A percentile compares a stretch with the other conserved stretches of the same genome.
phyloP scores from a whole-genome alignment of 1,139 yeast genomes.

The Saccharomyces hybrid region DNA sequence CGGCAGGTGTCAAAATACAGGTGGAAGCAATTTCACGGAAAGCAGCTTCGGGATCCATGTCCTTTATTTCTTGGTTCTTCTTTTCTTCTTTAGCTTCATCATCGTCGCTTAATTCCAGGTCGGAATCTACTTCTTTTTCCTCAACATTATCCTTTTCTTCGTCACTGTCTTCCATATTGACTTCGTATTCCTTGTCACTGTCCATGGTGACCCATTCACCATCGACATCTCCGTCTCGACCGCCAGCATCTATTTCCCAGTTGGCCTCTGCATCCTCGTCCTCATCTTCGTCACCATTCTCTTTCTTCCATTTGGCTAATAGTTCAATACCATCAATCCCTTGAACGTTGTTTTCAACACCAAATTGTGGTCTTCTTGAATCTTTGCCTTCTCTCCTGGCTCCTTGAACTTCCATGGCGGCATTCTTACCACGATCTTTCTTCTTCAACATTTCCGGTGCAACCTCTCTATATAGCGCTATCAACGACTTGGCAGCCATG shows the following conservation, averaged over 20 bases:
- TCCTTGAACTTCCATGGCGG: constrained; percentile 68
- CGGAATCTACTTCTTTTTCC: constrained; percentile 33
- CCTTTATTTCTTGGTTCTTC: constrained; percentile 15
- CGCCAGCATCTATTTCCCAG: constrained; percentile 46
- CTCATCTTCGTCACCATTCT: constrained; percentile 46
- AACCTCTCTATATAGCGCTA: constrained; percentile 78
- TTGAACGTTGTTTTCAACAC: constrained; percentile 54
- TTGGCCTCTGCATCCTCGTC: constrained; percentile 57
- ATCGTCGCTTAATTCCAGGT: constrained; percentile 35
- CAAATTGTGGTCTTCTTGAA: constrained; percentile 49
- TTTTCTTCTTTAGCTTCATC: constrained; percentile 20
- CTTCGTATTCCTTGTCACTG: constrained; percentile 47
- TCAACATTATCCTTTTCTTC: constrained; percentile 33
- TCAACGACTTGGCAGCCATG: constrained; percentile 90
- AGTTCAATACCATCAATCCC: constrained; percentile 88
- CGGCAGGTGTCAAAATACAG: constrained; percentile 90
- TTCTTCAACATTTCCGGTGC: constrained; percentile 91
- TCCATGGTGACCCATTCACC: constrained; percentile 52
- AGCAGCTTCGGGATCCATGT: constrained; percentile 37
- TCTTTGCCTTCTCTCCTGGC: constrained; percentile 39
- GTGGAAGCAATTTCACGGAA: constrained; percentile 60
- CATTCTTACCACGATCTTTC: constrained; percentile 88
- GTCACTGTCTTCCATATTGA: constrained; percentile 40
- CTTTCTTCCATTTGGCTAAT: constrained; percentile 70
- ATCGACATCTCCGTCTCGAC: constrained; percentile 40